Conservation (phyloP, 805 yeast genomes). For the Metschnikowia vanudenii region DNA sequence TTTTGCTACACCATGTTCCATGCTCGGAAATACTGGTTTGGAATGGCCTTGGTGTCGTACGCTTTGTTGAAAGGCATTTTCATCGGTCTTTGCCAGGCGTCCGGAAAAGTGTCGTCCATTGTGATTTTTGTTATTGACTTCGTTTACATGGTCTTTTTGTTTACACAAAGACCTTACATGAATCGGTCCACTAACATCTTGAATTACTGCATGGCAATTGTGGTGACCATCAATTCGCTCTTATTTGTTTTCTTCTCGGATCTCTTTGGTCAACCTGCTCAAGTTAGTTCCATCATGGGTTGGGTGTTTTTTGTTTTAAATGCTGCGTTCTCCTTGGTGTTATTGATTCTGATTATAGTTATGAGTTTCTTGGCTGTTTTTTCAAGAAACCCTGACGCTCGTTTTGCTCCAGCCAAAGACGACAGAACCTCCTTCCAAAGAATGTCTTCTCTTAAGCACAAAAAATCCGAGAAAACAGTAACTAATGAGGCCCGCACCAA, state of each 20-base stretch:
- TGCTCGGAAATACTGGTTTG: conserved; percentile 83
- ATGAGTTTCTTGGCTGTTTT: conserved; percentile 61
- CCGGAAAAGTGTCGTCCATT: conserved; percentile 80
- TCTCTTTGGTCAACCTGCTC: conserved; percentile 75
- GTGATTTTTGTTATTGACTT: conserved; percentile 75
- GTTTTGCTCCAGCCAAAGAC: conserved; percentile 85
- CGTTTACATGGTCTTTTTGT: conserved; percentile 61
- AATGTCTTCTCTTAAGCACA: conserved; percentile 38
- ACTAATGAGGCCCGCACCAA: conserved; percentile 10
- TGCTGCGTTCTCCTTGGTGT: conserved; percentile 80
- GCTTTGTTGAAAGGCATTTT: conserved; percentile 66
- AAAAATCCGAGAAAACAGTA: conserved; percentile 22
- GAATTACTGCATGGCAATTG: conserved; percentile 69
- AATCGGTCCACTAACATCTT: conserved; percentile 79
- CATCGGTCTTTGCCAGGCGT: conserved; percentile 73
- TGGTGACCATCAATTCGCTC: conserved; percentile 75
- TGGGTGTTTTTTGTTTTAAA: conserved; percentile 85
- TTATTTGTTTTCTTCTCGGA: conserved; percentile 84
- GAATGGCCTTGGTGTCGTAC: conserved; percentile 59
- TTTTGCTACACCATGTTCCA: conserved; percentile 87
- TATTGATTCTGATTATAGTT: conserved; percentile 68
- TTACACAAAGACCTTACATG: conserved; percentile 69
- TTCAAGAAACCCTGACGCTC: conserved; percentile 84
- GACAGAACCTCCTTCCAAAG: conserved; percentile 88
- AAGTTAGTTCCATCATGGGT: conserved; percentile 84